Percentiles rank a stretch among this genome's conserved stretches.
Evolutionary conservation across 2,329 filamentous ascomycete species (phyloP).

Genomic region (Colletotrichum sidae): DNA sequence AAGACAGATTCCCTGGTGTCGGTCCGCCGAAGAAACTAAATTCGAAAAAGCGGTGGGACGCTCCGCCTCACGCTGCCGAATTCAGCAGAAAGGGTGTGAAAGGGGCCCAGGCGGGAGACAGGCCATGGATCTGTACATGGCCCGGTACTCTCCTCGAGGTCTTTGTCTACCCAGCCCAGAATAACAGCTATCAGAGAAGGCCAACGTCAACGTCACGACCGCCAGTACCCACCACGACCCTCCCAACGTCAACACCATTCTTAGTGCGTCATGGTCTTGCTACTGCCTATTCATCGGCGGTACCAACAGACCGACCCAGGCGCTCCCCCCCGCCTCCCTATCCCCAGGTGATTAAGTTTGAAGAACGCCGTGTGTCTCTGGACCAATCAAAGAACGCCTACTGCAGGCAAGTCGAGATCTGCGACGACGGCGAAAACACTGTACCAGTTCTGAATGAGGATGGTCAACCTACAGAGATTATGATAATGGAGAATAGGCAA

Average conservation of each 20-base stretch:
- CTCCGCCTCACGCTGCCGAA: constrained; percentile 37
- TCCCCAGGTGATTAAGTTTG: constrained; percentile 65
- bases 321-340: constrained; percentile 51
- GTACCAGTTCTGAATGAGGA: constrained; percentile 49
- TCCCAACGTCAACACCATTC: constrained; percentile 31
- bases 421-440: constrained; percentile 50
- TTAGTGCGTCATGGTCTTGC: constrained; percentile 23
- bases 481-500: constrained; percentile 54
- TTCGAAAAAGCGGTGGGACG: constrained; percentile 23
- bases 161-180: constrained; percentile 68
- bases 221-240: constrained; percentile 31
- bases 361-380: constrained; percentile 60
- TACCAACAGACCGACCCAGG: constrained; percentile 14
- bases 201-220: constrained; percentile 21
- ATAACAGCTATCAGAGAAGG: constrained; percentile 50
- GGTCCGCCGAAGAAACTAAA: constrained; percentile 28
- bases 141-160: constrained; percentile 65
- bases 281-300: not conserved
- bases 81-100: constrained; percentile 52
- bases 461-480: constrained; percentile 55
- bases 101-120: constrained; percentile 58
- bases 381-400: constrained; percentile 49
- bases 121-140: constrained; percentile 70
- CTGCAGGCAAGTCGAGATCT: constrained; percentile 63
- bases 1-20: constrained; percentile 50